Base-by-base conservation (phyloP, 305 asterid species). In the Fraxinus sp. region DNA sequence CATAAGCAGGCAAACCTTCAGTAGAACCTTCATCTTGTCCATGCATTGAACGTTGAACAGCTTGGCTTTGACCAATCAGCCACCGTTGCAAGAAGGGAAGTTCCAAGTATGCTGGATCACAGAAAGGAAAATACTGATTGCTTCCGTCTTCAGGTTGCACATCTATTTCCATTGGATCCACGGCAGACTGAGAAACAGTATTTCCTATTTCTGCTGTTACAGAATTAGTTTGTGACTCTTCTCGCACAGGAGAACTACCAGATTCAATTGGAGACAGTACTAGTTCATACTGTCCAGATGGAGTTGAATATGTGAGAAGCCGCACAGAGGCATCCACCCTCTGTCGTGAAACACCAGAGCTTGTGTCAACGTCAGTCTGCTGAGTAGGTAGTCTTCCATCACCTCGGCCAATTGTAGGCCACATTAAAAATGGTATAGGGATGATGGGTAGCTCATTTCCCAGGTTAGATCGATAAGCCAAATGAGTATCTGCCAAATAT, bases 61-160 rank as follows among this genome's bases (percentile, higher is more conserved):
- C 97, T 88, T 94, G 99, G 86, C 94, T 94, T 86, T 94, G 99
- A 81, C 99, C 98, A 83, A 96, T 86, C 85, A 96, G 83, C 99
- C 98, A 96, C 52, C 99, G 98, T 81, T 96, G 98, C 87, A 96
- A 78, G 87, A 96, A 95, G 5, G 99, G 98, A 39, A 96, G 88
- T 81, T 96, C 98, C 97, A 98, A 96, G 81, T 90, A 89, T 68
- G 95, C 91, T 46, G 97, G 93, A 81, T 94, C 98, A 59, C 93
- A 90, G 84, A 93, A 92, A 70, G 97, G 98, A 73, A 92, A 90
- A 88, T 82, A 85, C 30, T 91, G 94, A 84, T 92, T 88, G 89
- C 89, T 86, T 81, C 92, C 85, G 18, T 90, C 97, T 78, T 93
- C 98, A 30, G 90, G 85, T 7, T 83, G 97, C 64, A 73, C 78